Conservation (phyloP, 129 eudicot species). For the Apium graveolens region DNA sequence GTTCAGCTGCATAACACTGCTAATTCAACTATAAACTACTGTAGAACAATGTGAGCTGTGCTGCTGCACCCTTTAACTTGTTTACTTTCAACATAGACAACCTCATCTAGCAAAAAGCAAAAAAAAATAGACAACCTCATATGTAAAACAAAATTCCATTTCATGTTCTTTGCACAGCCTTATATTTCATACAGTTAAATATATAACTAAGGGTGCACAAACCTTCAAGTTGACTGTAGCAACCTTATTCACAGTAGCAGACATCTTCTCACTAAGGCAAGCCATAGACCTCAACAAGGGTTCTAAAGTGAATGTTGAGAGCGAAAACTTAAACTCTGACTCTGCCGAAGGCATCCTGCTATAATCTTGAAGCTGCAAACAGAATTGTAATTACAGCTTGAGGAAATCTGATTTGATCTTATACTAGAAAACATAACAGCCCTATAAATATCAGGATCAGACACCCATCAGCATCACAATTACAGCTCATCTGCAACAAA, state of each 20-base stretch:
- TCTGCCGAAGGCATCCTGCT: slow-evolving; percentile 61
- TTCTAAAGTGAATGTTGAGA: slow-evolving; percentile 65
- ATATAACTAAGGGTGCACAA: neutral
- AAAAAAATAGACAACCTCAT: neutral
- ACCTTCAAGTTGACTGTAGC: slow-evolving; percentile 91
- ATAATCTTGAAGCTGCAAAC: slow-evolving; percentile 72
- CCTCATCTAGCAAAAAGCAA: too few relatives aligned
- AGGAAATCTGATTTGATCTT: neutral
- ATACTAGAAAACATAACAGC: neutral
- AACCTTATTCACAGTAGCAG: slow-evolving; percentile 69
- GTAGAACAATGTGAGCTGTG: too few relatives aligned
- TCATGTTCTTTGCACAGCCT: neutral
- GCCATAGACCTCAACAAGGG: slow-evolving; percentile 98
- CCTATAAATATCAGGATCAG: neutral
- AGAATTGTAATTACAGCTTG: slow-evolving; percentile 16
- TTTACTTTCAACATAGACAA: neutral
- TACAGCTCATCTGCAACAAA: neutral
- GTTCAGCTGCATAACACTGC: too few relatives aligned
- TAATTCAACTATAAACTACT: too few relatives aligned
- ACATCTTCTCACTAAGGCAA: slow-evolving; percentile 73
- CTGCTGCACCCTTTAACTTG: neutral
- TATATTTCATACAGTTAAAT: neutral
- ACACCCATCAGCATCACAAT: neutral
- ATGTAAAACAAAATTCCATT: neutral
- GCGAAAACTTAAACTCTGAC: slow-evolving; percentile 90